Conservation (phyloP, 2,329 filamentous ascomycete species). For the Nothophoma quercina region DNA sequence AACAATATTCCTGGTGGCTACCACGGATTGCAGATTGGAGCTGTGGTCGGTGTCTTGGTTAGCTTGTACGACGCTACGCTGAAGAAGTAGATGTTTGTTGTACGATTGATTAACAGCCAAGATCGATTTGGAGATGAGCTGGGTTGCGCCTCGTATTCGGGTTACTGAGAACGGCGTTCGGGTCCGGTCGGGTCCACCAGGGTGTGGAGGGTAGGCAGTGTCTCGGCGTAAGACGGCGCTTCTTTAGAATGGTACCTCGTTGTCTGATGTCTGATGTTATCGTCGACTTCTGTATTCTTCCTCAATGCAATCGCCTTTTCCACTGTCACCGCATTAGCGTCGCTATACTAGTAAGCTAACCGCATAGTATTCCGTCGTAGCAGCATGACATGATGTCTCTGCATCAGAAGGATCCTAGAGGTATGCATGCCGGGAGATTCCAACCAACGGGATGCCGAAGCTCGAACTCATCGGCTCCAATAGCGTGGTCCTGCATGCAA, state of each 20-base stretch:
- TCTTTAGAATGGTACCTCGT: background rate
- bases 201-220: background rate
- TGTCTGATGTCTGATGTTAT: background rate
- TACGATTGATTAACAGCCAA: background rate
- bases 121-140: background rate
- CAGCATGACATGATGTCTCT: background rate
- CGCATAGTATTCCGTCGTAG: background rate
- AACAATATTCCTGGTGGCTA: constrained; percentile 74
- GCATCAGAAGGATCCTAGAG: background rate
- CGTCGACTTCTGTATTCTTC: background rate
- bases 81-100: constrained; percentile 57
- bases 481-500: background rate
- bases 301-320: constrained; percentile 1
- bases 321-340: constrained; percentile 1
- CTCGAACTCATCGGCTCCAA: background rate
- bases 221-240: background rate
- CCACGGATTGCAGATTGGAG: constrained; percentile 72
- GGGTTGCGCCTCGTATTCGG: no score
- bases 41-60: constrained; percentile 71
- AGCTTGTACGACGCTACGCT: constrained; percentile 81
- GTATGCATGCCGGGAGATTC: background rate
- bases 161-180: background rate
- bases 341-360: background rate
- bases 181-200: background rate
- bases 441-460: background rate